Evolutionary conservation across 78 protist species (phyloP).

Genomic region (Dictyostelium purpureum): DNA sequence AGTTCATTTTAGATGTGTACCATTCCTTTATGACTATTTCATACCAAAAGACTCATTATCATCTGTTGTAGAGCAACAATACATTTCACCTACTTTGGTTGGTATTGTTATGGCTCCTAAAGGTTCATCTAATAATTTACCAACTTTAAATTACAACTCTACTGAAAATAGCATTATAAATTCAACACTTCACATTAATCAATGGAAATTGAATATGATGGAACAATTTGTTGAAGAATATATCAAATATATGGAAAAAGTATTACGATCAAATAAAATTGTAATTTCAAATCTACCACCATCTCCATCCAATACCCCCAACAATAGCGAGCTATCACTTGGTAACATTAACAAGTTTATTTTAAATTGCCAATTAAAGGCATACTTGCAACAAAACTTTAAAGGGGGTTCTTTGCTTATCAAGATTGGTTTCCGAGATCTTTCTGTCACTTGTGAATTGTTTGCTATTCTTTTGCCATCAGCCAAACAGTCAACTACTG

Average conservation of each 20-base stretch:
- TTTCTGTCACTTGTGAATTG: conserved; percentile 58
- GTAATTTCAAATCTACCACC: conserved; percentile 36
- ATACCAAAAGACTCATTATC: conserved; percentile 17
- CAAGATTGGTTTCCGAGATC: conserved; percentile 70
- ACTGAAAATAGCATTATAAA: neutral
- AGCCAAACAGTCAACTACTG: neutral
- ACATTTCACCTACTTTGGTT: conserved; percentile 56
- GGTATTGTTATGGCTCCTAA: conserved; percentile 70
- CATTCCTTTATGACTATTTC: conserved; percentile 61
- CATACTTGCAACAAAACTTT: conserved; percentile 61
- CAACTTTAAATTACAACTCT: neutral
- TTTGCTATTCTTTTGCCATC: conserved; percentile 62
- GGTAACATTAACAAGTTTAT: neutral
- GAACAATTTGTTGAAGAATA: conserved; percentile 63
- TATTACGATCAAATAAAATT: conserved; percentile 42
- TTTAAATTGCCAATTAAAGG: neutral
- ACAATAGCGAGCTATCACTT: neutral
- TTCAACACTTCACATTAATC: neutral
- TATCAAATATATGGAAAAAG: conserved; percentile 65
- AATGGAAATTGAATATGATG: conserved; percentile 38
- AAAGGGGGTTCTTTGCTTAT: conserved; percentile 73
- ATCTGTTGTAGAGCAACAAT: neutral
- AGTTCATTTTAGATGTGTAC: conserved; percentile 78
- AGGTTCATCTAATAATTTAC: conserved; percentile 26
- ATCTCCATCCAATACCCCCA: neutral